Conservation (phyloP, 805 yeast genomes). For the Grigorovia humatica region DNA sequence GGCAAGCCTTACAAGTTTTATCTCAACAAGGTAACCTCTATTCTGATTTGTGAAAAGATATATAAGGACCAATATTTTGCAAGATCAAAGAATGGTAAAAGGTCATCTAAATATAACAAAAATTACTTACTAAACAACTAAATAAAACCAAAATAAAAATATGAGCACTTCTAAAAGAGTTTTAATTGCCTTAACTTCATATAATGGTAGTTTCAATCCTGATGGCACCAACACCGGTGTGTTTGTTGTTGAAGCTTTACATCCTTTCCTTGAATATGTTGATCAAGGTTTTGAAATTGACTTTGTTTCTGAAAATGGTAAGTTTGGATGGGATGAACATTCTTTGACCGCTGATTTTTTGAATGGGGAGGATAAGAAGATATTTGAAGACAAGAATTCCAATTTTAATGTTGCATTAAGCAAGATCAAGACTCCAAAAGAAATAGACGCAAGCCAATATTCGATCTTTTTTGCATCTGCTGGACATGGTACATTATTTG, state of each 20-base stretch:
- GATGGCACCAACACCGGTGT: slow-evolving; percentile 54
- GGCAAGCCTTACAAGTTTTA: too few species aligned
- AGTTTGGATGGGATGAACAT: slow-evolving; percentile 46
- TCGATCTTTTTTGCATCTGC: slow-evolving; percentile 51
- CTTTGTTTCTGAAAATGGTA: slow-evolving; percentile 50
- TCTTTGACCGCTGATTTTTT: slow-evolving; percentile 35
- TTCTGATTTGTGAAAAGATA: too few species aligned
- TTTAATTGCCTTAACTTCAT: slow-evolving; percentile 35
- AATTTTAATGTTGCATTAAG: slow-evolving; percentile 33
- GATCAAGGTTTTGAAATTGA: slow-evolving; percentile 43
- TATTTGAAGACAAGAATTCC: slow-evolving; percentile 31
- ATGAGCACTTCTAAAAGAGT: slow-evolving; percentile 21
- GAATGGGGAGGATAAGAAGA: slow-evolving; percentile 35
- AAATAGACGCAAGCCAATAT: slow-evolving; percentile 39
- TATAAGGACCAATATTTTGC: too few species aligned
- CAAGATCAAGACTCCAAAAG: slow-evolving; percentile 37
- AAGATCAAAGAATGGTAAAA: too few species aligned
- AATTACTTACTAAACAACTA: not conserved
- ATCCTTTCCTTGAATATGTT: slow-evolving; percentile 42
- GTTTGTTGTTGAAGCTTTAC: slow-evolving; percentile 47
- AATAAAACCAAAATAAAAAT: not conserved
- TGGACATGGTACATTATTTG: slow-evolving; percentile 55
- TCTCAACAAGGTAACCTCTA: too few species aligned
- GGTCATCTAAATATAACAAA: not conserved
- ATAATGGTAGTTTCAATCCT: slow-evolving; percentile 38